Percentiles rank a stretch among this genome's conserved stretches.
These are phyloP conservation scores for Rhizoclosmatium sp. DNA, from an alignment of 192 early-diverging fungal species.

Conservation along the genomic window DNA sequence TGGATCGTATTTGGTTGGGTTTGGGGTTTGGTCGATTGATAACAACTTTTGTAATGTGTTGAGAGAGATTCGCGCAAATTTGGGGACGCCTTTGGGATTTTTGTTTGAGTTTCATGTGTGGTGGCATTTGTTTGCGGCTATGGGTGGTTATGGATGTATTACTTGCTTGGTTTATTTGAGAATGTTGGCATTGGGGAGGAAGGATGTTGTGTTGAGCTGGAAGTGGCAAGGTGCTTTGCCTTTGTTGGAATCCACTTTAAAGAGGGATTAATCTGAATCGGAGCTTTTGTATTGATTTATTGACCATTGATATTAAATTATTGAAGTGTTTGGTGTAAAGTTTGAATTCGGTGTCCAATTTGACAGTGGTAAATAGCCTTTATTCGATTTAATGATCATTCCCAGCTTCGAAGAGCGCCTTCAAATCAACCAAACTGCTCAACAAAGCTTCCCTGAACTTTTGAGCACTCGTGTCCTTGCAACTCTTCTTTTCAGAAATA, in stretches of 20 bases:
- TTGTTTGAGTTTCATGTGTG: slow-evolving; percentile 35
- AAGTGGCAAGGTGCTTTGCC: slow-evolving; percentile 3
- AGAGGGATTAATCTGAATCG: no score
- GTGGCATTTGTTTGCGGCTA: slow-evolving; percentile 30
- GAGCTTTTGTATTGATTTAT: no score
- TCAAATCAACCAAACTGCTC: slow-evolving; percentile 69
- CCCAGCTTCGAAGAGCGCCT: slow-evolving; percentile 29
- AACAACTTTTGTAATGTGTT: slow-evolving; percentile 16
- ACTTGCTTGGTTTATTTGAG: slow-evolving; percentile 12
- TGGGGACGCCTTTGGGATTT: slow-evolving; percentile 28
- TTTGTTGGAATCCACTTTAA: background rate
- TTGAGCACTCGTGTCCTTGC: slow-evolving; percentile 49
- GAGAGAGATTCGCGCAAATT: background rate
- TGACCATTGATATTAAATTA: no score
- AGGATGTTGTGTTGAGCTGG: slow-evolving; percentile 25
- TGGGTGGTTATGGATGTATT: slow-evolving; percentile 20
- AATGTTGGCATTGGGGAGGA: slow-evolving; percentile 6
- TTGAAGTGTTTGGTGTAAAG: no score
- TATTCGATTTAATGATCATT: background rate
- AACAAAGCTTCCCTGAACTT: slow-evolving; percentile 71
- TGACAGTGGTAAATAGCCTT: background rate
- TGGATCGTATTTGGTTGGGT: background rate
- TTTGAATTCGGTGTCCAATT: no score
- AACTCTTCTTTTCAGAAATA: slow-evolving; percentile 59
- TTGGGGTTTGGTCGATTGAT: slow-evolving; percentile 19